Evolutionary conservation across 1,284 basidiomycete species (phyloP).

Genomic region (Mycena sp.): DNA sequence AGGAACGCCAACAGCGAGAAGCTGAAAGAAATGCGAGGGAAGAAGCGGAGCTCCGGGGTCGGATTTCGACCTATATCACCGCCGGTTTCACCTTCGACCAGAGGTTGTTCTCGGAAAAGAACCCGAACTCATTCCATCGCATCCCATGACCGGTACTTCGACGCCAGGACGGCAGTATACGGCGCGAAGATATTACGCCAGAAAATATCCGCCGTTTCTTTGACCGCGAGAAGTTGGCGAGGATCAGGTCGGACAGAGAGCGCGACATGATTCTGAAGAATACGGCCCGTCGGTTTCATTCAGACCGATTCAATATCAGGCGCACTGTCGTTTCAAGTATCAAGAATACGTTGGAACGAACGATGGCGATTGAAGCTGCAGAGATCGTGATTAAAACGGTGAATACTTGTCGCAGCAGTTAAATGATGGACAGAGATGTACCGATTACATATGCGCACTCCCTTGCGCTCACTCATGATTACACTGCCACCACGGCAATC

Average conservation of each 20-base stretch:
- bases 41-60: neutral
- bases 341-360: neutral
- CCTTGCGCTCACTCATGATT: too few relatives aligned
- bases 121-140: slow-evolving; percentile 11
- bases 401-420: neutral
- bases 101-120: neutral
- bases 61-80: neutral
- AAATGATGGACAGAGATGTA: too few relatives aligned
- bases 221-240: neutral
- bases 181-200: neutral
- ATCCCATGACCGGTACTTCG: slow-evolving; percentile 19
- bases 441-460: too few relatives aligned
- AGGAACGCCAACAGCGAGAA: neutral
- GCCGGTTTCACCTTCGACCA: neutral
- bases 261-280: slow-evolving; percentile 10
- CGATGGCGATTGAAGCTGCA: slow-evolving; percentile 5
- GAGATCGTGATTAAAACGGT: slow-evolving; percentile 15
- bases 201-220: slow-evolving; percentile 14
- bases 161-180: neutral
- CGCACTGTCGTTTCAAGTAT: slow-evolving; percentile 11
- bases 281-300: slow-evolving; percentile 7
- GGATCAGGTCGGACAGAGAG: slow-evolving; percentile 1
- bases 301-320: slow-evolving; percentile 11
- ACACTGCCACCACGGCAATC: too few relatives aligned
- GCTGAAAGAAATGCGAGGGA: neutral